Percentiles rank a stretch among this genome's conserved stretches.
phyloP scores from a whole-genome alignment of 2,329 filamentous ascomycete genomes.

The Colletotrichum tropicicola region DNA sequence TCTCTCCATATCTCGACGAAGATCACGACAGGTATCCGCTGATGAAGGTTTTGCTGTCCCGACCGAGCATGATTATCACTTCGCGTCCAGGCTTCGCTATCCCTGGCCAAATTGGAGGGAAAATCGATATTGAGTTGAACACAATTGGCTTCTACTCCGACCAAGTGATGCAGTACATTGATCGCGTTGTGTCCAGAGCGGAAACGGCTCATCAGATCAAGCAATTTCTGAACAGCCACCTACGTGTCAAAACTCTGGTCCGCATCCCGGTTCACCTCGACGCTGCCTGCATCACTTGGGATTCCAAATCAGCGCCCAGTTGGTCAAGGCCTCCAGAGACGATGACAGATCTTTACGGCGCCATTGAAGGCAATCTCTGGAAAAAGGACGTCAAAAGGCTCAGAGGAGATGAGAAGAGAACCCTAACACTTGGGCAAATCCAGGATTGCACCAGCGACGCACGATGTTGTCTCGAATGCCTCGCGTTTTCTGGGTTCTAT shows the following conservation, averaged over 20 bases:
- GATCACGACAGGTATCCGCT: too few species aligned
- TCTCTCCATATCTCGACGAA: slow-evolving; percentile 32
- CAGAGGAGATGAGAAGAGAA: slow-evolving; percentile 1
- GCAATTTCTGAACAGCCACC: not conserved
- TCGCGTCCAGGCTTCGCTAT: too few species aligned
- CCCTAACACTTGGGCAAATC: not conserved
- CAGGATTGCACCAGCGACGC: too few species aligned
- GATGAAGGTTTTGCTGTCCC: too few species aligned
- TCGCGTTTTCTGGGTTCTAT: too few species aligned
- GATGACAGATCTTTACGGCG: slow-evolving; percentile 46
- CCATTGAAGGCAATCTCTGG: slow-evolving; percentile 46
- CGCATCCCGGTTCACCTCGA: slow-evolving; percentile 56
- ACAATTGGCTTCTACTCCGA: slow-evolving; percentile 47
- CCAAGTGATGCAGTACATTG: slow-evolving; percentile 45
- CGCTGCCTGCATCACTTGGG: slow-evolving; percentile 51
- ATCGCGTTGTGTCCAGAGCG: slow-evolving; percentile 34
- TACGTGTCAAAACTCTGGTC: slow-evolving; percentile 44
- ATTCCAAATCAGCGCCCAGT: too few species aligned
- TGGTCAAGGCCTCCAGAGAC: slow-evolving; percentile 37
- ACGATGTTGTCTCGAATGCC: too few species aligned
- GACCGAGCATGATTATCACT: too few species aligned
- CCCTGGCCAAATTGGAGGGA: too few species aligned
- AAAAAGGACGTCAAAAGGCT: slow-evolving; percentile 46
- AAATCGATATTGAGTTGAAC: slow-evolving; percentile 46
- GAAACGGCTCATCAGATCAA: too few species aligned